Percentiles rank a stretch among this genome's conserved stretches.
These are phyloP conservation scores for Auricularia cornea DNA, from an alignment of 768 basidiomycete genomes.

Conservation along the genomic window DNA sequence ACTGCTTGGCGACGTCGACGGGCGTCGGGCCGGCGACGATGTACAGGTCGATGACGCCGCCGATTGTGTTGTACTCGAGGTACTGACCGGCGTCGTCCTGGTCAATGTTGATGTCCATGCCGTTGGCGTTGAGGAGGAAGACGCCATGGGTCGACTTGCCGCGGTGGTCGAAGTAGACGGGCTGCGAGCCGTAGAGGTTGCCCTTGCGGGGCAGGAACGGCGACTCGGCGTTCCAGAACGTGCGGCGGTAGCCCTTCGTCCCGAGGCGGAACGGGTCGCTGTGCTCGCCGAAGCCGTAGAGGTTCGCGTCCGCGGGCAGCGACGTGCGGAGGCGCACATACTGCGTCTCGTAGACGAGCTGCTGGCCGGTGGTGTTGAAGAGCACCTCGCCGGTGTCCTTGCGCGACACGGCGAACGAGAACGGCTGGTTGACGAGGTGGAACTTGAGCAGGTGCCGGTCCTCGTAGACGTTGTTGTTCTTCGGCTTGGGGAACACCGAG, in stretches of 20 bases:
- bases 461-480: slow-evolving; percentile 21
- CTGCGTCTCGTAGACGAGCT: slow-evolving; percentile 69
- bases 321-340: slow-evolving; percentile 64
- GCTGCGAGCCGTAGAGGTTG: slow-evolving; percentile 65
- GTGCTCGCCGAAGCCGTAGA: slow-evolving; percentile 75
- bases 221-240: slow-evolving; percentile 60
- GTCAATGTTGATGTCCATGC: slow-evolving; percentile 69
- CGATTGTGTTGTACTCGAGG: slow-evolving; percentile 70
- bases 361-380: slow-evolving; percentile 51
- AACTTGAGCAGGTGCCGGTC: slow-evolving; percentile 42
- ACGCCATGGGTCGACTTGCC: slow-evolving; percentile 60
- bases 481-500: slow-evolving; percentile 49
- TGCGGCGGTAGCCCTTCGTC: slow-evolving; percentile 32
- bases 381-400: slow-evolving; percentile 42
- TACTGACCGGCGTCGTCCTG: slow-evolving; percentile 27
- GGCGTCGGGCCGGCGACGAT: slow-evolving; percentile 64
- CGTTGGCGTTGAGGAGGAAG: slow-evolving; percentile 59
- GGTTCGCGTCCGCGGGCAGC: slow-evolving; percentile 52
- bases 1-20: slow-evolving; percentile 53
- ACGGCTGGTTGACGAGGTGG: slow-evolving; percentile 50
- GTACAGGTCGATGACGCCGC: slow-evolving; percentile 71
- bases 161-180: slow-evolving; percentile 65
- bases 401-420: slow-evolving; percentile 52
- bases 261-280: slow-evolving; percentile 55
- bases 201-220: slow-evolving; percentile 48